Evolutionary conservation across 768 basidiomycete genomes (phyloP).

Genomic region (Nidularia pulvinata): DNA sequence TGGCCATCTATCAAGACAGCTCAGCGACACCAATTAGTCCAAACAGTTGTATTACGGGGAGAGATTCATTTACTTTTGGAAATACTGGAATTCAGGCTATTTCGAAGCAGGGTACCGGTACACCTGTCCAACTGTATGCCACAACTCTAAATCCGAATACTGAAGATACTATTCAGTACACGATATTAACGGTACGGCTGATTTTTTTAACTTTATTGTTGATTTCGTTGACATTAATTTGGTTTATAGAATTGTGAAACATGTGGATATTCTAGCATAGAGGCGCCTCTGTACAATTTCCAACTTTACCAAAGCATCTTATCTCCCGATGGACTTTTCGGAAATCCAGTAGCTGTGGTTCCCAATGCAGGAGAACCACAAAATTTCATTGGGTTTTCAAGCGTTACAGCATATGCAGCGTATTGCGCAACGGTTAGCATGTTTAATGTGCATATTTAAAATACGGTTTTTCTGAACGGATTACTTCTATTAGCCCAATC

Average conservation of each 20-base stretch:
- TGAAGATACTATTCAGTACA: neutral
- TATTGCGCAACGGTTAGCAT: neutral
- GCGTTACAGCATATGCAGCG: neutral
- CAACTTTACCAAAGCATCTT: neutral
- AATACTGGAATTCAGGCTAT: neutral
- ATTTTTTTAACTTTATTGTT: neutral
- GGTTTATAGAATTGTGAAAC: neutral
- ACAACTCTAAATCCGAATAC: neutral
- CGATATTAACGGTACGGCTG: neutral
- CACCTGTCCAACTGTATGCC: neutral
- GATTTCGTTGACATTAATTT: neutral
- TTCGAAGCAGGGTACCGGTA: neutral
- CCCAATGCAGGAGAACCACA: neutral
- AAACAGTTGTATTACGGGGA: neutral
- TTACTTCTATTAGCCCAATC: neutral
- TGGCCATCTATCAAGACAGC: constrained; percentile 45
- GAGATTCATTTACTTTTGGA: neutral
- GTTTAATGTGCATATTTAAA: neutral
- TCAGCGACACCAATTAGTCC: constrained; percentile 2
- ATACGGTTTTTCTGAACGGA: neutral
- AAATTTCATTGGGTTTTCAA: neutral
- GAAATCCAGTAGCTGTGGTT: neutral
- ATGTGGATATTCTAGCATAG: neutral
- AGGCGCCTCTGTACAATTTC: neutral
- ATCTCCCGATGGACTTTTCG: neutral